phyloP scores from a whole-genome alignment of 1,284 basidiomycete genomes.

The Cutaneotrichosporon cutaneum region DNA sequence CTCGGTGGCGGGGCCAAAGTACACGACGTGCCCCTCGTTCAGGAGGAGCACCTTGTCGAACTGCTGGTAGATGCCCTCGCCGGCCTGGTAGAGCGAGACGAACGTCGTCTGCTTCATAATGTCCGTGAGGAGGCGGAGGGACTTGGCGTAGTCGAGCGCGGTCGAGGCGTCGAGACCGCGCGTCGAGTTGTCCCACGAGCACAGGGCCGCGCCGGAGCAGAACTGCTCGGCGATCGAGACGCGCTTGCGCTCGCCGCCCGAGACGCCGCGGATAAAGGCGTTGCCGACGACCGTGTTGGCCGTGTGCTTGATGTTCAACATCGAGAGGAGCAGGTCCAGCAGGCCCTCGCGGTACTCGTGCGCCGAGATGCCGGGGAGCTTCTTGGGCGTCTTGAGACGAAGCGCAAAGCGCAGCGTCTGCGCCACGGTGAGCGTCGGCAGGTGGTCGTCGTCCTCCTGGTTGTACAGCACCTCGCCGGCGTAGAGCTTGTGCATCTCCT shows the following conservation, averaged over 20 bases:
- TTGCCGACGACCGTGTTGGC: slow-evolving; percentile 59
- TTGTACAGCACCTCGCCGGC: slow-evolving; percentile 70
- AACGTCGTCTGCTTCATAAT: slow-evolving; percentile 55
- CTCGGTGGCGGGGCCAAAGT: slow-evolving; percentile 58
- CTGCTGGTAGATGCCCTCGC: slow-evolving; percentile 63
- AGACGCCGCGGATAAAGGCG: slow-evolving; percentile 57
- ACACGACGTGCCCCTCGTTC: slow-evolving; percentile 58
- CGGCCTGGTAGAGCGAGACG: slow-evolving; percentile 61
- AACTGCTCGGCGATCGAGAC: slow-evolving; percentile 63
- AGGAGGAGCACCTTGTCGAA: slow-evolving; percentile 69
- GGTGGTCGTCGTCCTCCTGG: slow-evolving; percentile 64
- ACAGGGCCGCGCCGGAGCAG: slow-evolving; percentile 52
- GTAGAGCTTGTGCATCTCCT: slow-evolving; percentile 56
- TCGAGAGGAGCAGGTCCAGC: slow-evolving; percentile 58
- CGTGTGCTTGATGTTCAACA: slow-evolving; percentile 64
- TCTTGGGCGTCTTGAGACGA: slow-evolving; percentile 58
- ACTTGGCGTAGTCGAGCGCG: slow-evolving; percentile 61
- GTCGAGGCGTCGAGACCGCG: slow-evolving; percentile 59
- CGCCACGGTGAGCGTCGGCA: slow-evolving; percentile 62
- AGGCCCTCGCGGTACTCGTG: slow-evolving; percentile 58
- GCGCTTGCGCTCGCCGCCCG: slow-evolving; percentile 52
- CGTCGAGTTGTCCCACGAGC: slow-evolving; percentile 58
- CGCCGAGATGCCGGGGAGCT: slow-evolving; percentile 56
- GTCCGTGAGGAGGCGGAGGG: slow-evolving; percentile 59
- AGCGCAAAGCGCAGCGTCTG: slow-evolving; percentile 61